phyloP scores from a whole-genome alignment of 2,329 filamentous ascomycete species.

The Tolypocladium paradoxum region DNA sequence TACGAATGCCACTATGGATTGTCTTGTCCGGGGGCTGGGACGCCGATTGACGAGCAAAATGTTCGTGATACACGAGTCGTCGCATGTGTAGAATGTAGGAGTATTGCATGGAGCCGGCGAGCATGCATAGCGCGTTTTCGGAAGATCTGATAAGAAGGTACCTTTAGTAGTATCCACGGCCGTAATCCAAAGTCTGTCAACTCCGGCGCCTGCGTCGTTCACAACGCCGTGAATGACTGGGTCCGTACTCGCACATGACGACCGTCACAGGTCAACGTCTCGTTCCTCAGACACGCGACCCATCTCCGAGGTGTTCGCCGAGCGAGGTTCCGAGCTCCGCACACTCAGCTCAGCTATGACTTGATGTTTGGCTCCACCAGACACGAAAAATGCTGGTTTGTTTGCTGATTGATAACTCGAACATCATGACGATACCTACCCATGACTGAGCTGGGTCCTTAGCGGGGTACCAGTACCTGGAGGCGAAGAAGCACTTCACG shows the following conservation, averaged over 20 bases:
- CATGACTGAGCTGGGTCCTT: conserved; percentile 7
- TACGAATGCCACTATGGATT: not conserved
- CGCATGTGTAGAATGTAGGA: not conserved
- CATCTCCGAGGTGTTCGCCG: conserved; percentile 11
- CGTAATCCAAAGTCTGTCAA: too few species aligned
- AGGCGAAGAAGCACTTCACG: conserved; percentile 12
- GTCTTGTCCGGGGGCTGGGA: not conserved
- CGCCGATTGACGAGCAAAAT: not conserved
- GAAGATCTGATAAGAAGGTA: not conserved
- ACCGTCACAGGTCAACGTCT: not conserved
- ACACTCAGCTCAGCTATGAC: not conserved
- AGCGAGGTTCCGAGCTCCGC: conserved; percentile 9
- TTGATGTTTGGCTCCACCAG: conserved; percentile 10
- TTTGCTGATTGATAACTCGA: conserved; percentile 22
- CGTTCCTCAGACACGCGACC: not conserved
- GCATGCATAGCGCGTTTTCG: not conserved
- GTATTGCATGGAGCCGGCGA: not conserved
- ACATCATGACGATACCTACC: conserved; percentile 6
- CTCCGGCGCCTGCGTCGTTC: not conserved
- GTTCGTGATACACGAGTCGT: not conserved
- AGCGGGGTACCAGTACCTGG: conserved; percentile 10
- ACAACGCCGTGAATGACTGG: not conserved
- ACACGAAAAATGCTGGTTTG: conserved; percentile 9
- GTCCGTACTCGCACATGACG: not conserved
- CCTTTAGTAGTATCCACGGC: too few species aligned